A percentile compares a stretch with the other conserved stretches of the same genome.
Conservation (phyloP, 306 rosid species). For the Vigna radiata region DNA sequence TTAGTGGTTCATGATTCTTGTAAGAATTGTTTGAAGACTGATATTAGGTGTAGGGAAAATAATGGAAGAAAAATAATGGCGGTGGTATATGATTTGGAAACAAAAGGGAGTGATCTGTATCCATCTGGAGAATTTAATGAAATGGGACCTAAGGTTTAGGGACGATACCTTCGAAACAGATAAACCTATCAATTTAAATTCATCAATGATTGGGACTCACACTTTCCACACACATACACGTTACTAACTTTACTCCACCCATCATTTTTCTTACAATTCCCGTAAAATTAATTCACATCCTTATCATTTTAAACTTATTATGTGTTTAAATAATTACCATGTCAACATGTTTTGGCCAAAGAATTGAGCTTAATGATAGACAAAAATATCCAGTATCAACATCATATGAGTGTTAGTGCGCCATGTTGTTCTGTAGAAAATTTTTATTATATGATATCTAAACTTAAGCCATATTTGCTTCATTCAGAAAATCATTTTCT, state of each 20-base stretch:
- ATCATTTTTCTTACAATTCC: too few species aligned
- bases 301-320: too few species aligned
- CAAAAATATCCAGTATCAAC: background rate
- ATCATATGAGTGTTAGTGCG: background rate
- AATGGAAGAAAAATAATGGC: conserved; percentile 27
- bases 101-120: conserved; percentile 48
- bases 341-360: background rate
- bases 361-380: background rate
- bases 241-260: background rate
- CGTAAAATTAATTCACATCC: too few species aligned
- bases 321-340: background rate
- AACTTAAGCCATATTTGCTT: background rate
- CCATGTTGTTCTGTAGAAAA: background rate
- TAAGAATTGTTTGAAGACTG: background rate
- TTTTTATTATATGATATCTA: background rate
- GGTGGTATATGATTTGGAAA: background rate
- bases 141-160: conserved; percentile 46
- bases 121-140: conserved; percentile 58
- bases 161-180: conserved; percentile 45
- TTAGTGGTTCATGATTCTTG: background rate
- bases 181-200: conserved; percentile 34
- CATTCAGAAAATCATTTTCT: background rate
- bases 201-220: conserved; percentile 49
- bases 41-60: background rate
- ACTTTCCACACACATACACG: conserved; percentile 20